Evolutionary conservation across 2,329 filamentous ascomycete genomes (phyloP), one percentile per base, ranked within the genome.

Genomic region (Diaporthe sp.): DNA sequence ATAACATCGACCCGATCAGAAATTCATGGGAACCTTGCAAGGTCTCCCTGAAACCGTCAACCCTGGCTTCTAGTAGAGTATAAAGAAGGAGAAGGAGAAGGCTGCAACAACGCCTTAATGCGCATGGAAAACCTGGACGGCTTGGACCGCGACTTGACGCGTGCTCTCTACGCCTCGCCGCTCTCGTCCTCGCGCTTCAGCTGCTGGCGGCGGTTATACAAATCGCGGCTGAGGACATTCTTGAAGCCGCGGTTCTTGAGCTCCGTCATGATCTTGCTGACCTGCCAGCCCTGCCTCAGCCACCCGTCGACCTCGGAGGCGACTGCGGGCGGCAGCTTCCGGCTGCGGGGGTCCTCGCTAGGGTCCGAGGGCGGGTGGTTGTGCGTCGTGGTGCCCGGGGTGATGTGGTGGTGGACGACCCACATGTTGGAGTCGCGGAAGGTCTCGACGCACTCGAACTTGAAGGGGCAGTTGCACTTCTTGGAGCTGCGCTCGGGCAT

Each of bases 391-490:
- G 75, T 76, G 53, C 75, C 75, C 9, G 75, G 73, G 42, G 75
- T 76, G 68, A 76, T 76, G n/a, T 76, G 75, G 75, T 84, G 84
- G 78, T 84, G 83, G 58, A 84, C 81, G 73, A 82, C 79, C 80
- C 83, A 85, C 70, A 83, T 79, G 75, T 84, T 82, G 60, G 79
- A 80, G 65, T 82, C 83, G 61, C 81, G 80, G 55, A 79, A 77
- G 53, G 82, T 80, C 79, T 84, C 82, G 71, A 84, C 80, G 25
- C 83, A 80, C 78, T 84, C 83, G 68, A 84, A 84, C 78, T 82
- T 82, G 79, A 84, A 84, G 67, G 81, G 78, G 60, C 83, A 84
- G 70, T 83, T 82, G 79, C 83, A 84, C 78, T 84, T 84, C 76
- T 84, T 84, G 53, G 79, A 81, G 12, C 80, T 71, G 62, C 83